phyloP scores from a whole-genome alignment of 2,329 filamentous ascomycete genomes.

The Aphanoascus verrucosus region DNA sequence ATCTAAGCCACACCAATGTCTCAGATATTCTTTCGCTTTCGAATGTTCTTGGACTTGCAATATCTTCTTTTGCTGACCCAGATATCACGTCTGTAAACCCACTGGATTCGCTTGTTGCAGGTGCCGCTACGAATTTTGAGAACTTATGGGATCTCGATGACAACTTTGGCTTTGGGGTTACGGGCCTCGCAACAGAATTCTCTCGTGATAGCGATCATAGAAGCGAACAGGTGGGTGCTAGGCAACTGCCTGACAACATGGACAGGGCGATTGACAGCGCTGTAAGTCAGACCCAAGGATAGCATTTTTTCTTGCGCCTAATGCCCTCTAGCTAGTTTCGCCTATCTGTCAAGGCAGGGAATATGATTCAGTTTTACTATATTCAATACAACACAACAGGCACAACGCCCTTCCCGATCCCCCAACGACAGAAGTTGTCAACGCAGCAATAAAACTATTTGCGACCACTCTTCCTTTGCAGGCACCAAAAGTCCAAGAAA shows the following conservation, averaged over 20 bases:
- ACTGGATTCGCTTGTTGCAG: conserved; percentile 82
- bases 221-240: conserved; percentile 30
- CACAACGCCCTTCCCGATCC: conserved; percentile 54
- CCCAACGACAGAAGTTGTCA: conserved; percentile 84
- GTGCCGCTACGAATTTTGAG: conserved; percentile 79
- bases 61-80: conserved; percentile 86
- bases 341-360: conserved; percentile 77
- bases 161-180: conserved; percentile 89
- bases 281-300: conserved; percentile 24
- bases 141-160: conserved; percentile 91
- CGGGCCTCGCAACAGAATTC: conserved; percentile 70
- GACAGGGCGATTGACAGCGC: conserved; percentile 40
- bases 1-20: conserved; percentile 72
- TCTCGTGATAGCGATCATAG: conserved; percentile 56
- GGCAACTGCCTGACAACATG: conserved; percentile 19
- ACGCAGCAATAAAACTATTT: conserved; percentile 86
- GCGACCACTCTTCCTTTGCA: conserved; percentile 84
- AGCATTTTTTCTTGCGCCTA: not conserved
- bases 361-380: conserved; percentile 76
- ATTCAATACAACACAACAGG: conserved; percentile 45
- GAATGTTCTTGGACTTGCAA: conserved; percentile 77
- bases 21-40: conserved; percentile 81
- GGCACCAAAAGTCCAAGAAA: conserved; percentile 85
- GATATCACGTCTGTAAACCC: conserved; percentile 62
- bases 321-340: conserved; percentile 30